These are phyloP conservation scores for Orbilia ellipsospora DNA, from an alignment of 2,329 filamentous ascomycete genomes.

Conservation along the genomic window DNA sequence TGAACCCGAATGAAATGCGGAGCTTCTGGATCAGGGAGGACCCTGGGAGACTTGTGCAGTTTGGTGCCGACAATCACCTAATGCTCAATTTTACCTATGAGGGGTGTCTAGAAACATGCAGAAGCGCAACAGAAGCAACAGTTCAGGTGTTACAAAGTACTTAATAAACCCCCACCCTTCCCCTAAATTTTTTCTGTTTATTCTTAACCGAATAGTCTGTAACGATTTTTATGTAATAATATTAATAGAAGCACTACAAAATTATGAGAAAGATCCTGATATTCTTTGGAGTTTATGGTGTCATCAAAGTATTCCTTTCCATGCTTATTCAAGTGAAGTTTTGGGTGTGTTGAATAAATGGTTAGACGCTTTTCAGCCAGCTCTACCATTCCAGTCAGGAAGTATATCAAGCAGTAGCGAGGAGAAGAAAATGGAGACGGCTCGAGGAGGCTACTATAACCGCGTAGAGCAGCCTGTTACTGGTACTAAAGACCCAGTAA, in stretches of 20 bases:
- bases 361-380: constrained; percentile 12
- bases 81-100: constrained; percentile 25
- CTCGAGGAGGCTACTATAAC: constrained; percentile 11
- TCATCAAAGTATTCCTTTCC: constrained; percentile 17
- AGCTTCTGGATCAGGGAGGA: constrained; percentile 4
- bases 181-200: constrained; percentile 1
- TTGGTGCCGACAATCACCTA: neutral
- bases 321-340: constrained; percentile 14
- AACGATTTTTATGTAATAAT: neutral
- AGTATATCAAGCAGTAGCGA: constrained; percentile 3
- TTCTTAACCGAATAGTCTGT: neutral
- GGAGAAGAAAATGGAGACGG: constrained; percentile 20
- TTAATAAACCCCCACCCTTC: neutral
- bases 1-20: neutral
- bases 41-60: constrained; percentile 11
- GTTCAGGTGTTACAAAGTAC: constrained; percentile 17
- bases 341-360: constrained; percentile 7
- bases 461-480: neutral
- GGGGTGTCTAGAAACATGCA: constrained; percentile 23
- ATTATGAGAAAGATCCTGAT: constrained; percentile 16
- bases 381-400: neutral
- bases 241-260: constrained; percentile 16
- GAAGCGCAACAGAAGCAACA: constrained; percentile 12
- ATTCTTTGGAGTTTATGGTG: constrained; percentile 28
- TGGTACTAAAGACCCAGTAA: constrained; percentile 16